These are phyloP conservation scores for Starmerella kuoi DNA, from an alignment of 805 yeast genomes.

Conservation along the genomic window DNA sequence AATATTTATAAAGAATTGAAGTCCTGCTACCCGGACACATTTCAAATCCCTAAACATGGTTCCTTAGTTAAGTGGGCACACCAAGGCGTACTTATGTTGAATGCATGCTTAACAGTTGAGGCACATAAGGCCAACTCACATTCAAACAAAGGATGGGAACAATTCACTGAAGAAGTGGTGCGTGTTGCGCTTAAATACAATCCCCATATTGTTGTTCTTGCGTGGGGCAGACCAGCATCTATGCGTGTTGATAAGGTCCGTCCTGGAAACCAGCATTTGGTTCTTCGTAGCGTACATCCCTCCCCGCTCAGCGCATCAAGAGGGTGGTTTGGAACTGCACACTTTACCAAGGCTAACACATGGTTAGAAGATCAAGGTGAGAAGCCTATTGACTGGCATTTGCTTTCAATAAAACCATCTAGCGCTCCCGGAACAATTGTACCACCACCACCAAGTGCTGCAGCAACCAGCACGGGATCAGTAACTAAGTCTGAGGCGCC, in stretches of 20 bases:
- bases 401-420: slow-evolving; percentile 15
- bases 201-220: slow-evolving; percentile 48
- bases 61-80: slow-evolving; percentile 73
- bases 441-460: no score
- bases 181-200: slow-evolving; percentile 34
- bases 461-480: no score
- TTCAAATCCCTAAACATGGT: slow-evolving; percentile 51
- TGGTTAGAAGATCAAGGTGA: slow-evolving; percentile 49
- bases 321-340: slow-evolving; percentile 69
- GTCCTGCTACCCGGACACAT: slow-evolving; percentile 51
- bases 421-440: no score
- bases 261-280: slow-evolving; percentile 30
- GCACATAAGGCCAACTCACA: slow-evolving; percentile 93
- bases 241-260: slow-evolving; percentile 39
- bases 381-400: slow-evolving; percentile 56
- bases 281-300: slow-evolving; percentile 77
- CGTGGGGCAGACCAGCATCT: slow-evolving; percentile 73
- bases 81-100: slow-evolving; percentile 76
- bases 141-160: slow-evolving; percentile 84
- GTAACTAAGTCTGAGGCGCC: no score
- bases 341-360: slow-evolving; percentile 61
- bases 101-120: slow-evolving; percentile 79
- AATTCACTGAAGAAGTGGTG: slow-evolving; percentile 65
- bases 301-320: slow-evolving; percentile 85
- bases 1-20: slow-evolving; percentile 75